These are phyloP conservation scores for Acorus gramineus DNA, from an alignment of 106 monocot species.

Conservation along the genomic window DNA sequence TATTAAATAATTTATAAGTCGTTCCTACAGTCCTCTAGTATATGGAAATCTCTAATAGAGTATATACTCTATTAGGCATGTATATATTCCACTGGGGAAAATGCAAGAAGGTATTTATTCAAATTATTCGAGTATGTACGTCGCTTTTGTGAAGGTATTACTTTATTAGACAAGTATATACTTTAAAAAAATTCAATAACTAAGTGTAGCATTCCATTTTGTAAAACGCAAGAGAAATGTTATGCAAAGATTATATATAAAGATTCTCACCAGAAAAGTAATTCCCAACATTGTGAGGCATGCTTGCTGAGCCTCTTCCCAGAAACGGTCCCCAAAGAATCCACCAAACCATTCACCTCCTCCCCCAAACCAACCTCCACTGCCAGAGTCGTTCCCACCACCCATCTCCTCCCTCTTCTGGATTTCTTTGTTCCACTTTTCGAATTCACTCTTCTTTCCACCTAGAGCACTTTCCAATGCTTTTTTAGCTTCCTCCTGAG, in stretches of 20 bases:
- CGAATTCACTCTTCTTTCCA: slow-evolving; percentile 66
- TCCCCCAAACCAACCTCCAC: slow-evolving; percentile 78
- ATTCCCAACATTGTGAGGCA: slow-evolving; percentile 45
- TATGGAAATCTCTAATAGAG: too few species aligned
- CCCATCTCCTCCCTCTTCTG: slow-evolving; percentile 45
- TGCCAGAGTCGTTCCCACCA: slow-evolving; percentile 33
- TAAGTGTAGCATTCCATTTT: too few species aligned
- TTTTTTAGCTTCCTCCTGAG: slow-evolving; percentile 76
- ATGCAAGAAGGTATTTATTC: too few species aligned
- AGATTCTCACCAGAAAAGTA: slow-evolving; percentile 36
- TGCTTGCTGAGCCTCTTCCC: slow-evolving; percentile 70
- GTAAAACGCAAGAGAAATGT: neutral
- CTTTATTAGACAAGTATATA: too few species aligned
- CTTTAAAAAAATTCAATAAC: too few species aligned
- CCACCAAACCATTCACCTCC: slow-evolving; percentile 60
- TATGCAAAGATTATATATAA: neutral
- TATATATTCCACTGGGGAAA: too few species aligned
- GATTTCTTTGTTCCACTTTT: slow-evolving; percentile 91
- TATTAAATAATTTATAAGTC: too few species aligned
- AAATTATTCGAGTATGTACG: too few species aligned
- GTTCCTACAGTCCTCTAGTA: too few species aligned
- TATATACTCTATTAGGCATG: too few species aligned
- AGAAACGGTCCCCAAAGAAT: slow-evolving; percentile 61
- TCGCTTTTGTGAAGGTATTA: too few species aligned
- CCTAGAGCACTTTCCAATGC: slow-evolving; percentile 69